Evolutionary conservation across 345 rosid species (phyloP), one percentile per base, ranked within the genome.

Genomic region (Eucalyptus leucophloia): DNA sequence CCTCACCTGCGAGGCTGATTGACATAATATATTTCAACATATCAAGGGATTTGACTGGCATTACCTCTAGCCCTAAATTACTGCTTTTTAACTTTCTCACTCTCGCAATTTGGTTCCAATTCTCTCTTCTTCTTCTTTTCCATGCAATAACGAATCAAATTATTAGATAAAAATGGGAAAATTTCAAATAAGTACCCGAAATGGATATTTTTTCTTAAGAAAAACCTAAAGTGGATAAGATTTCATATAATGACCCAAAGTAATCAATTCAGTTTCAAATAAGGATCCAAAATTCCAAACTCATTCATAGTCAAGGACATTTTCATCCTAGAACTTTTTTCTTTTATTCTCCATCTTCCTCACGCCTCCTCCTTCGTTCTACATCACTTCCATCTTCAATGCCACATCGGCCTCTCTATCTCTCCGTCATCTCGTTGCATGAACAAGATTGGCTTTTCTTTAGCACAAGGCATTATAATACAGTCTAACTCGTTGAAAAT

Each of bases 261-360:
- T 53, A 11, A 53, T 9, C 21, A 53, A 53, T 0, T 21, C 9
- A 53, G 21, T 53, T 53, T 2, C 26, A 53, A 53, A 0, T 53
- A 53, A 53, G 2, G 1, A 19, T 53, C 5, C 1, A 0, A 19
- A 53, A 26, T 53, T 53, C 0, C 26, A 53, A 53, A 53, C 9
- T 53, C 21, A 53, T 53, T 53, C 58, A 53, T 0, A 53, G 0
- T 19, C 26, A 53, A 53, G 0, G 2, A 53, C 10, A 19, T 53
- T 53, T 53, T 53, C 2, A 2, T 19, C 10, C 58, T 0, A 53
- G 0, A 8, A 53, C 26, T 19, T 53, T 53, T 53, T 53, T 53
- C 11, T 19, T 53, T 53, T 1, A 53, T 53, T 19, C 58, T 53
- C 26, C 2, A 8, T 53, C 11, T 19, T 53, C 1, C 58, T 53